Conservation (phyloP, 495 filamentous ascomycete genomes). For the Platismatia glauca region DNA sequence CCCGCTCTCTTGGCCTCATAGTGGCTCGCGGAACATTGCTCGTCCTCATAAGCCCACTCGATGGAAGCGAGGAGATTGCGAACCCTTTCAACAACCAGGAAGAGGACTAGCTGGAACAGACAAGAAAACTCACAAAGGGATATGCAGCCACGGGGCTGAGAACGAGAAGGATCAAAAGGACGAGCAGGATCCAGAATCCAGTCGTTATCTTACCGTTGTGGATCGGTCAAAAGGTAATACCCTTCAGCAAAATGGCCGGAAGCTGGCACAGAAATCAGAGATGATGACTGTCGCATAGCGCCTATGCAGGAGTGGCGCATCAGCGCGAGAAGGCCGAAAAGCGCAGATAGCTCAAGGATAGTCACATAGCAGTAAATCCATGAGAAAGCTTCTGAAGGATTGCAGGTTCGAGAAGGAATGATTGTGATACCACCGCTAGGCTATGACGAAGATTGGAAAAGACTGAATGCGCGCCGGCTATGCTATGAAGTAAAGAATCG, state of each 20-base stretch:
- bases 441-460: neutral
- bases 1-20: constrained; percentile 76
- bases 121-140: neutral
- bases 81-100: constrained; percentile 81
- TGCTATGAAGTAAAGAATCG: neutral
- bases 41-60: constrained; percentile 81
- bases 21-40: constrained; percentile 89
- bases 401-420: neutral
- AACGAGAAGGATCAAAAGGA: neutral
- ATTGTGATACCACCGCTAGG: neutral
- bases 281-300: neutral
- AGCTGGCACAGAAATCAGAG: neutral
- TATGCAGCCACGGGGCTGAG: neutral
- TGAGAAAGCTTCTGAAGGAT: neutral
- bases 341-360: neutral
- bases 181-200: neutral
- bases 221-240: neutral
- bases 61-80: constrained; percentile 90
- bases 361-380: neutral
- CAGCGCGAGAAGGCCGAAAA: neutral
- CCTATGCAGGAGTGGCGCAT: neutral
- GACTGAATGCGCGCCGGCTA: neutral
- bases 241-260: neutral
- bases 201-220: neutral
- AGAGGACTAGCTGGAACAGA: constrained; percentile 29